Conservation (phyloP, 1,284 basidiomycete species). For the Rhodotorula sp. region DNA sequence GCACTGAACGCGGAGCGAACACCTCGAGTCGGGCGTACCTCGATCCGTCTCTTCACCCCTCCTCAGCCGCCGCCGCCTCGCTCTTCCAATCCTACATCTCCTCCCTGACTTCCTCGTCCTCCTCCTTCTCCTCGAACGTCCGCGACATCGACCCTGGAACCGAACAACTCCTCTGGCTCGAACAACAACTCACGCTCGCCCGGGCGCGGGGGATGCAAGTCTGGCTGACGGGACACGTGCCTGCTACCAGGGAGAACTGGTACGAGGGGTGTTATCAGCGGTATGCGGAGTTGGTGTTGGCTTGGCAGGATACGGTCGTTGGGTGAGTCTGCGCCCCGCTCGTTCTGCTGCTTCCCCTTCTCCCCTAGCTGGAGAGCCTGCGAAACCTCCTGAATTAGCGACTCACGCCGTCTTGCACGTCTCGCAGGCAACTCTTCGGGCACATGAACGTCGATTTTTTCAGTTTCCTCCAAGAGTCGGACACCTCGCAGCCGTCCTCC, state of each 20-base stretch:
- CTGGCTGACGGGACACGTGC: constrained; percentile 65
- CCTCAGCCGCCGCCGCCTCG: constrained; percentile 2
- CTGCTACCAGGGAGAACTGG: constrained; percentile 72
- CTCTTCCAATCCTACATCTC: constrained; percentile 3
- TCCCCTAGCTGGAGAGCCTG: neutral
- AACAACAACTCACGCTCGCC: constrained; percentile 73
- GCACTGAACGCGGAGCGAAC: too few relatives aligned
- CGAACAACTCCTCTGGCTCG: constrained; percentile 83
- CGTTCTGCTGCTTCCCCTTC: neutral
- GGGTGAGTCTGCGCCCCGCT: constrained; percentile 52
- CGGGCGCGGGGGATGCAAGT: constrained; percentile 75
- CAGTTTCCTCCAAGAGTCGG: constrained; percentile 50
- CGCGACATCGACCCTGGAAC: constrained; percentile 71
- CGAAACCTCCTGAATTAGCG: too few relatives aligned
- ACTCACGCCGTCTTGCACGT: too few relatives aligned
- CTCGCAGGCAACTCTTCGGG: constrained; percentile 67
- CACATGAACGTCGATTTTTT: constrained; percentile 57
- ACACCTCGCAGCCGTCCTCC: constrained; percentile 34
- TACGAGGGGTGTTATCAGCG: constrained; percentile 53
- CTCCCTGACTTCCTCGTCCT: neutral
- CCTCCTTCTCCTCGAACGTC: constrained; percentile 33
- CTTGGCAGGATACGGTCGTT: constrained; percentile 86
- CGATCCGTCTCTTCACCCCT: neutral
- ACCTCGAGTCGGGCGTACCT: neutral
- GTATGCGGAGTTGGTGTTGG: constrained; percentile 75